Evolutionary conservation across 2,329 filamentous ascomycete species (phyloP), one percentile per base, ranked within the genome.

Genomic region (Magnaporthiopsis incrustans): DNA sequence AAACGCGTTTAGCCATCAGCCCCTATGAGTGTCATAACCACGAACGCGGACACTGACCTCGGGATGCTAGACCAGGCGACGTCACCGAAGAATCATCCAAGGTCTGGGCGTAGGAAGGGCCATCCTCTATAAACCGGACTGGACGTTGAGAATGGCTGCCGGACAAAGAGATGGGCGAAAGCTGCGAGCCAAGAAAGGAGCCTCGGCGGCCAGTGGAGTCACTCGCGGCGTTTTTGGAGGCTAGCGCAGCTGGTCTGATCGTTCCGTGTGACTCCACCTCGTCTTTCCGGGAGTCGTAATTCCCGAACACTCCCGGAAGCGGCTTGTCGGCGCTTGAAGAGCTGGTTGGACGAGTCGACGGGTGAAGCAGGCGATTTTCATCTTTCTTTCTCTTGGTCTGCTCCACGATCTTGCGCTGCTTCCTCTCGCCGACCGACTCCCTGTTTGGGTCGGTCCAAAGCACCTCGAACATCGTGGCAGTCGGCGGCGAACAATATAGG

Each of bases 381-480:
- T 71, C 73, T 64, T 73, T 75, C 27, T 72, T 74, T 32, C 61
- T 33, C 22, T 32, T 59, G 14, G 58, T 44, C 2, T 56, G 25
- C 65, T 77, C 77, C 60, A 71, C 69, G 66, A 79, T 79, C 68
- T 84, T 85, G 60, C 78, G 79, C 1, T 79, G 77, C 22, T 79
- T 79, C 64, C 79, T 77, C 70, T 86, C 80, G 3, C 82, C 81
- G 22, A 85, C 78, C 11, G 79, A 76, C 72, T 86, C 81, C 65
- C 77, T 75, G 61, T 81, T 76, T 27, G 80, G 81, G 64, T 85
- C 83, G 4, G 82, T 82, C 84, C 84, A 86, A 60, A 83, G 74
- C 38, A 86, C 80, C 70, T 85, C 82, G 70, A 84, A 86, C 84
- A 86, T 86, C 61, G 14, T 15, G n/a, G 22, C 8, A 22, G 18